A percentile compares a stretch with the other conserved stretches of the same genome.
These are phyloP conservation scores for Monsonia emarginata DNA, from an alignment of 441 rosid genomes.

Conservation along the genomic window DNA sequence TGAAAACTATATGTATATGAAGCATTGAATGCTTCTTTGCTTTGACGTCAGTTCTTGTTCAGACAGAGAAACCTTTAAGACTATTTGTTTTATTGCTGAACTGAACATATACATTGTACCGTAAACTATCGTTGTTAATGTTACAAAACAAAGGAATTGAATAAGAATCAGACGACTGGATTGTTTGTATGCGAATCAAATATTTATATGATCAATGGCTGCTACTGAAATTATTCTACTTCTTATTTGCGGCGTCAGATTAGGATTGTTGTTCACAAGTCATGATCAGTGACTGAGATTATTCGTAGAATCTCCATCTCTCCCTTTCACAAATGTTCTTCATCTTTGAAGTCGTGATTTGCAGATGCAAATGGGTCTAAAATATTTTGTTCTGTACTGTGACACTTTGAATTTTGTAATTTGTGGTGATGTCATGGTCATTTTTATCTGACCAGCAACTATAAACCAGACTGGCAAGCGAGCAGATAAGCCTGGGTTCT, in stretches of 20 bases:
- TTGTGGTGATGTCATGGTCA: not conserved
- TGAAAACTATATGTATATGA: not conserved
- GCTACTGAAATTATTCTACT: not conserved
- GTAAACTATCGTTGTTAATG: not conserved
- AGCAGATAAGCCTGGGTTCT: not conserved
- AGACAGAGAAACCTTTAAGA: not conserved
- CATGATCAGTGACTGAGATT: not conserved
- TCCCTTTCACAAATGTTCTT: not conserved
- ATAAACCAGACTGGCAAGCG: not conserved
- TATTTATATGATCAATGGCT: not conserved
- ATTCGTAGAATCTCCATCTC: not conserved
- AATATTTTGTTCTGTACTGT: too few species aligned
- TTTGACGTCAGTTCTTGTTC: not conserved
- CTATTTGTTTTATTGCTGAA: too few species aligned
- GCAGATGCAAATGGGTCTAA: not conserved
- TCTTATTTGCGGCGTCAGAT: not conserved
- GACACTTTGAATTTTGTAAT: not conserved
- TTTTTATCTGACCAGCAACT: not conserved
- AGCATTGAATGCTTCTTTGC: not conserved
- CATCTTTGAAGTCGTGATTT: not conserved
- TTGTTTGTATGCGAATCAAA: not conserved
- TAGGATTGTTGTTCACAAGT: not conserved
- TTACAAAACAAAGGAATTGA: too few species aligned
- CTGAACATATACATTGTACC: not conserved
- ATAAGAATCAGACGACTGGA: not conserved